A percentile compares a stretch with the other conserved stretches of the same genome.
Evolutionary conservation across 768 basidiomycete genomes (phyloP).

Genomic region (Tylopilus sp.): DNA sequence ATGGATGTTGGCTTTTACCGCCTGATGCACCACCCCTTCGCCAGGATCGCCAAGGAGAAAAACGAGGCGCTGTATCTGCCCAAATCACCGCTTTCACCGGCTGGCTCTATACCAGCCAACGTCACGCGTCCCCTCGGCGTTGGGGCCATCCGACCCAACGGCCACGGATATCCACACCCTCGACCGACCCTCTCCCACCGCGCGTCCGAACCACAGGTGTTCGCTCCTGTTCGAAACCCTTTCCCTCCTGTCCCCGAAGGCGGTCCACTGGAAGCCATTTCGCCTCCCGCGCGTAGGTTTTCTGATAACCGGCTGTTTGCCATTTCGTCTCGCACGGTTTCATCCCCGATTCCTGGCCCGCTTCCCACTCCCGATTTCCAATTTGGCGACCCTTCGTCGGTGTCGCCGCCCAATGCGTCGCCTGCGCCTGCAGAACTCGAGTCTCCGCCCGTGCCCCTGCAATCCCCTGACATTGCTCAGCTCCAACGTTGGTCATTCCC

Average conservation of each 20-base stretch:
- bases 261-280: conserved; percentile 9
- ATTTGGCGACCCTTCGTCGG: conserved; percentile 56
- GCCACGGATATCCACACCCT: conserved; percentile 43
- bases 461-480: conserved; percentile 45
- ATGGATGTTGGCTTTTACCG: conserved; percentile 46
- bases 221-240: conserved; percentile 37
- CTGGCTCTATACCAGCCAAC: conserved; percentile 32
- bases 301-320: conserved; percentile 50
- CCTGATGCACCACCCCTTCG: conserved; percentile 46
- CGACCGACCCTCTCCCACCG: conserved; percentile 28
- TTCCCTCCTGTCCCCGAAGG: conserved; percentile 32
- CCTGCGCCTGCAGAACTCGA: conserved; percentile 47
- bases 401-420: conserved; percentile 43
- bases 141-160: conserved; percentile 45
- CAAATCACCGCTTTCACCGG: conserved; percentile 32
- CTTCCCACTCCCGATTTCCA: conserved; percentile 61
- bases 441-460: conserved; percentile 18
- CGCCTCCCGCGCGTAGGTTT: conserved; percentile 20
- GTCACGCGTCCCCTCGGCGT: conserved; percentile 35
- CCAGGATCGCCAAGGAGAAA: conserved; percentile 32
- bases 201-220: conserved; percentile 34
- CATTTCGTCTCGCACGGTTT: conserved; percentile 45
- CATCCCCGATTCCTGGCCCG: conserved; percentile 49
- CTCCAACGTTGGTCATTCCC: conserved; percentile 43
- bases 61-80: conserved; percentile 33